phyloP scores from a whole-genome alignment of 2,329 filamentous ascomycete species.

The Pestalotiopsis sp. region DNA sequence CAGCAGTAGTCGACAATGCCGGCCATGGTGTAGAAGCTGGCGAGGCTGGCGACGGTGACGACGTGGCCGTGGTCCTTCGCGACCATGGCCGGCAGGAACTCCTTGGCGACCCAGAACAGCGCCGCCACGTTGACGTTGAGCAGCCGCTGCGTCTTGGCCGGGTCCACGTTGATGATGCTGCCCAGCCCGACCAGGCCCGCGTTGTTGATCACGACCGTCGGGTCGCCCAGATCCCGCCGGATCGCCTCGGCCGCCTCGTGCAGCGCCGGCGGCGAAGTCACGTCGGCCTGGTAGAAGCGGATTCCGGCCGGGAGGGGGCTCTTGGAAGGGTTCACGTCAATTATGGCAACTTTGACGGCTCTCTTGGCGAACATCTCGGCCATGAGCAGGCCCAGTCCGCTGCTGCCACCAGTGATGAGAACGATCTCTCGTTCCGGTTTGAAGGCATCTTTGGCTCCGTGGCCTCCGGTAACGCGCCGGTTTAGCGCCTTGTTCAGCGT shows the following conservation, averaged over 20 bases:
- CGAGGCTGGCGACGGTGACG: constrained; percentile 53
- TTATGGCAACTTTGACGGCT: constrained; percentile 38
- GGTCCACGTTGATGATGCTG: constrained; percentile 41
- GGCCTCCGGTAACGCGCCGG: not conserved
- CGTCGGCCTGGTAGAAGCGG: constrained; percentile 45
- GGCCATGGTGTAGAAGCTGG: constrained; percentile 46
- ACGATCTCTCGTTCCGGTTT: constrained; percentile 19
- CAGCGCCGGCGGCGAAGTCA: constrained; percentile 49
- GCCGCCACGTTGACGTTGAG: constrained; percentile 49
- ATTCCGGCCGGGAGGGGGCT: constrained; percentile 17
- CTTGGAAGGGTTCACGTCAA: constrained; percentile 32
- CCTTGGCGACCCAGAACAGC: constrained; percentile 46
- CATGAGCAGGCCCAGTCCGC: constrained; percentile 38
- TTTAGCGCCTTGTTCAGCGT: not conserved
- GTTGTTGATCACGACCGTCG: constrained; percentile 41
- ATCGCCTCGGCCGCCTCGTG: constrained; percentile 40
- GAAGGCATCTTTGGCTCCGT: not conserved
- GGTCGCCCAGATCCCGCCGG: constrained; percentile 32
- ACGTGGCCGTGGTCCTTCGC: constrained; percentile 51
- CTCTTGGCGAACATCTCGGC: constrained; percentile 33
- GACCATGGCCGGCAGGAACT: constrained; percentile 51
- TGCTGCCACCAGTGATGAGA: constrained; percentile 24
- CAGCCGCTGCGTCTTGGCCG: constrained; percentile 39
- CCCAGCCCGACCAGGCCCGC: constrained; percentile 41
- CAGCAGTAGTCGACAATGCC: constrained; percentile 53